Percentiles rank a stretch among this genome's conserved stretches.
Evolutionary conservation across 208 protist species (phyloP).

Genomic region (Leptomonas seymouri): DNA sequence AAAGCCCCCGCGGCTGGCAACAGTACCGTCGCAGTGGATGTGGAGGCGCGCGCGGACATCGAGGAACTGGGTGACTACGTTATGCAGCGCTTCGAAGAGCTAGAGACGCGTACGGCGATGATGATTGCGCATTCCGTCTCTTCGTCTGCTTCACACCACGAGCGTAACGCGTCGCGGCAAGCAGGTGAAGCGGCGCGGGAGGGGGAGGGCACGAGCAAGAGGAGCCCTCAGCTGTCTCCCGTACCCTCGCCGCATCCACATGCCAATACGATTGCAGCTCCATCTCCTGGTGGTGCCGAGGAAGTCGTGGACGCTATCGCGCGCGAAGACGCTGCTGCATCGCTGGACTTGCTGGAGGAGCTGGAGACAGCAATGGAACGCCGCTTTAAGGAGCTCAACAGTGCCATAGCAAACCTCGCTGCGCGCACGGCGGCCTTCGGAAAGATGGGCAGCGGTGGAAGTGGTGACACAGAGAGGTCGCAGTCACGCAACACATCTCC

Average conservation of each 20-base stretch:
- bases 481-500: not conserved
- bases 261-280: not conserved
- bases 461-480: not conserved
- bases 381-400: constrained; percentile 69
- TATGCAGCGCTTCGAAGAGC: constrained; percentile 59
- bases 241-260: constrained; percentile 8
- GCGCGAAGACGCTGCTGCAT: constrained; percentile 72
- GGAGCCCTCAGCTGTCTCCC: not conserved
- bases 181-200: not conserved
- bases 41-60: constrained; percentile 65
- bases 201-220: not conserved
- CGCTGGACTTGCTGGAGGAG: constrained; percentile 68
- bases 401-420: constrained; percentile 44
- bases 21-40: constrained; percentile 38
- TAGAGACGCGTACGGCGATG: constrained; percentile 38
- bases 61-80: constrained; percentile 80
- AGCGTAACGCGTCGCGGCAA: not conserved
- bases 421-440: constrained; percentile 28
- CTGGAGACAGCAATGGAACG: constrained; percentile 64
- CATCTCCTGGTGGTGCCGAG: not conserved
- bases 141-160: not conserved
- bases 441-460: constrained; percentile 5
- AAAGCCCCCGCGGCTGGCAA: constrained; percentile 2
- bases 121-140: not conserved
- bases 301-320: constrained; percentile 67